A percentile compares a stretch with the other conserved stretches of the same genome.
Conservation (phyloP, 2,329 filamentous ascomycete genomes). For the Aureobasidium sp. region DNA sequence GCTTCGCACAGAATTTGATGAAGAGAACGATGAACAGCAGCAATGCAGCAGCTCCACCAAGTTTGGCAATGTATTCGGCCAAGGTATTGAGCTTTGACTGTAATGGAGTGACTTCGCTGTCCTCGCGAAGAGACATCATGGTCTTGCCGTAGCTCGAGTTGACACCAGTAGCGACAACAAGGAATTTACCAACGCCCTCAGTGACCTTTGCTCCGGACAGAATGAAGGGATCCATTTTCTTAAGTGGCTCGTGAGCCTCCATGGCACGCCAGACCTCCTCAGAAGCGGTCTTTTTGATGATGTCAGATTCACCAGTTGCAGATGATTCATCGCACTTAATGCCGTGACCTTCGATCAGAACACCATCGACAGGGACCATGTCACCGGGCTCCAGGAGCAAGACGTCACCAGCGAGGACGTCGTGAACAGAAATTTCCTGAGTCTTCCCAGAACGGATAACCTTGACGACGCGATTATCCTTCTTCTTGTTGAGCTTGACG, state of each 20-base stretch:
- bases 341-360: conserved; percentile 61
- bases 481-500: conserved; percentile 72
- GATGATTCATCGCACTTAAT: conserved; percentile 69
- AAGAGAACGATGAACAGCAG: conserved; percentile 78
- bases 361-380: conserved; percentile 64
- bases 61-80: conserved; percentile 73
- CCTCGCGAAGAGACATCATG: conserved; percentile 69
- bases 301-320: conserved; percentile 67
- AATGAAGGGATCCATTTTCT: conserved; percentile 75
- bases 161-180: conserved; percentile 67
- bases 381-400: conserved; percentile 68
- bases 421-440: conserved; percentile 61
- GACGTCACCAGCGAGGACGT: conserved; percentile 67
- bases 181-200: conserved; percentile 67
- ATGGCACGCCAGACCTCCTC: conserved; percentile 61
- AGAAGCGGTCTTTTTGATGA: conserved; percentile 60
- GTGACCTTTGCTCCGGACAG: conserved; percentile 77
- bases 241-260: conserved; percentile 52
- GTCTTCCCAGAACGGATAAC: conserved; percentile 68
- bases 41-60: conserved; percentile 69
- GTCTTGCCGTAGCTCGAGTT: conserved; percentile 72
- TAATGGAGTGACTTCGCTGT: conserved; percentile 69
- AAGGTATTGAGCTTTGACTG: conserved; percentile 71
- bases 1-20: conserved; percentile 71
- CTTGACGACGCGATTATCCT: conserved; percentile 67